Evolutionary conservation across 352 stramenopile species (phyloP).

Genomic region (Phytophthora litchii): DNA sequence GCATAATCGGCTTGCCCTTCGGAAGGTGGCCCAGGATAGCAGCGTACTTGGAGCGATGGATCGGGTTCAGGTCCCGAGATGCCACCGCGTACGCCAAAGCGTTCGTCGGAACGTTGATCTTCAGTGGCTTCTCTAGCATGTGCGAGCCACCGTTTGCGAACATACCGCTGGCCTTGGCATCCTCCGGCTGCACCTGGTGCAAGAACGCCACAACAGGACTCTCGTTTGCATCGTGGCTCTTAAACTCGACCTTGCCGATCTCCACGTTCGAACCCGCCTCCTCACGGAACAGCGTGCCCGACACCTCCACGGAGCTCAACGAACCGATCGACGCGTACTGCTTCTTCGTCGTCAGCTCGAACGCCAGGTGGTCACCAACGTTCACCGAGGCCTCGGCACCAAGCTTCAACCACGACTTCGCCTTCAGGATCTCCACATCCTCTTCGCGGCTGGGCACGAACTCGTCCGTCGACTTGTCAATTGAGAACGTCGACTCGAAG

Average conservation of each 20-base stretch:
- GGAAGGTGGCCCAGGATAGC: slow-evolving; percentile 80
- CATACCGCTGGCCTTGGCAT: slow-evolving; percentile 31
- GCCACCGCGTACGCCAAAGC: slow-evolving; percentile 77
- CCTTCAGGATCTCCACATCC: slow-evolving; percentile 62
- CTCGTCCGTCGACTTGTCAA: slow-evolving; percentile 47
- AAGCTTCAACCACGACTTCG: slow-evolving; percentile 72
- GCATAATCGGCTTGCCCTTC: slow-evolving; percentile 82
- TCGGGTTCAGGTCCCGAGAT: slow-evolving; percentile 88
- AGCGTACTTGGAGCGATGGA: slow-evolving; percentile 80
- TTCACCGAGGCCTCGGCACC: slow-evolving; percentile 26
- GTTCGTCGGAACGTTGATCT: slow-evolving; percentile 67
- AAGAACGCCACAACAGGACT: slow-evolving; percentile 59
- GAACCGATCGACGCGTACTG: slow-evolving; percentile 52
- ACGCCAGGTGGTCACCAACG: slow-evolving; percentile 56
- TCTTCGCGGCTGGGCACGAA: slow-evolving; percentile 47
- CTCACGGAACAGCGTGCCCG: slow-evolving; percentile 49
- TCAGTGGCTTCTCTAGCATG: slow-evolving; percentile 67
- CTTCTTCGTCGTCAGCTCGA: slow-evolving; percentile 60
- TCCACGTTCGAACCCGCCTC: slow-evolving; percentile 40
- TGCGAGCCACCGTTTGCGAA: slow-evolving; percentile 68
- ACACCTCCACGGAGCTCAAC: slow-evolving; percentile 55
- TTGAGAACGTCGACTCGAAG: slow-evolving; percentile 77
- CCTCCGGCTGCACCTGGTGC: slow-evolving; percentile 35
- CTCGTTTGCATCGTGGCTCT: slow-evolving; percentile 46
- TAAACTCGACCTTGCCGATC: slow-evolving; percentile 41